A percentile compares a stretch with the other conserved stretches of the same genome.
These are phyloP conservation scores for Paecilomyces formosus DNA, from an alignment of 2,329 filamentous ascomycete species.

Conservation along the genomic window DNA sequence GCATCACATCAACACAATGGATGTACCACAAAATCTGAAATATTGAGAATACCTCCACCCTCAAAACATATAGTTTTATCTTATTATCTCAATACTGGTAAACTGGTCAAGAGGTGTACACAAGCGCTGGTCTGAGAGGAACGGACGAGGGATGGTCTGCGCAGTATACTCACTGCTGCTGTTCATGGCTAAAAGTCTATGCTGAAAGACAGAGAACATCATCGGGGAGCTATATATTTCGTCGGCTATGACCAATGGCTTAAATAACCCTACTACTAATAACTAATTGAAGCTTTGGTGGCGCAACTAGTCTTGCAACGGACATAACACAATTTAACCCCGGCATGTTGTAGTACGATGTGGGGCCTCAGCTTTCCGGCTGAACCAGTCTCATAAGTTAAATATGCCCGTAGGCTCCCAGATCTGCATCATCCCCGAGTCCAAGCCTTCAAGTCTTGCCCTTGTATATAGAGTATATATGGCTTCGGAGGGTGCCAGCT, in stretches of 20 bases:
- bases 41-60: not conserved
- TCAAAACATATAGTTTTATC: not conserved
- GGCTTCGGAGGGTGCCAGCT: not conserved
- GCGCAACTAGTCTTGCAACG: not conserved
- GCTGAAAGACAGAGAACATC: not conserved
- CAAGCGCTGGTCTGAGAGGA: not conserved
- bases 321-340: not conserved
- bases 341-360: not conserved
- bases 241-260: not conserved
- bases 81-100: not conserved
- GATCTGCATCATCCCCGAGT: not conserved
- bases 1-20: not conserved
- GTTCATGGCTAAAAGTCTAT: not conserved
- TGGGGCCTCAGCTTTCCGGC: not conserved
- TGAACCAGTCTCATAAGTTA: too few relatives aligned
- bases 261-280: not conserved
- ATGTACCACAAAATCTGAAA: not conserved
- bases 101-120: not conserved
- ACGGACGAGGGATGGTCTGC: not conserved
- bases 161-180: not conserved
- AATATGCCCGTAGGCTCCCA: not conserved
- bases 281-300: not conserved
- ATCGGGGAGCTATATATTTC: too few relatives aligned
- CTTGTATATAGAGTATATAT: not conserved
- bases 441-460: not conserved